Evolutionary conservation across 2,329 filamentous ascomycete species (phyloP).

Genomic region (Diaporthe batatas): DNA sequence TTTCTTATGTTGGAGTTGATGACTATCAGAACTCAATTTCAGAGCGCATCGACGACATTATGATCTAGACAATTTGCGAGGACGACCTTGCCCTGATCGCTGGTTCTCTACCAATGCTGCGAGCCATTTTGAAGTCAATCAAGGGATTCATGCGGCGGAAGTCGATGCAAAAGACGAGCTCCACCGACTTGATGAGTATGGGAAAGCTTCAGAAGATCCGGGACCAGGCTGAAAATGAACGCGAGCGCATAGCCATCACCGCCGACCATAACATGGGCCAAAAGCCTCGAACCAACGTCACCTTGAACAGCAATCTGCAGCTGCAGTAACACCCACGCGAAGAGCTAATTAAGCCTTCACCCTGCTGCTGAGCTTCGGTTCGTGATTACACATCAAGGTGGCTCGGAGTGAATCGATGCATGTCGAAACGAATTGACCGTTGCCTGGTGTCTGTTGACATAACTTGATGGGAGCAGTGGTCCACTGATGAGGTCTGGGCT

Average conservation of each 20-base stretch:
- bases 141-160: neutral
- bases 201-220: neutral
- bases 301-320: neutral
- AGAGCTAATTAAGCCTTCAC: neutral
- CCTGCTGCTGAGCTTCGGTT: accelerated
- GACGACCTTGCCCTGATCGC: slow-evolving; percentile 41
- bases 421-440: no score
- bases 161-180: neutral
- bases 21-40: neutral
- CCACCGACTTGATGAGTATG: neutral
- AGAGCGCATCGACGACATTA: slow-evolving; percentile 38
- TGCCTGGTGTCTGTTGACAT: neutral
- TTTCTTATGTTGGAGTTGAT: neutral
- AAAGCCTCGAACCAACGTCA: neutral
- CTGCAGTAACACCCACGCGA: neutral
- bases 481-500: neutral
- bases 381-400: neutral
- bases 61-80: slow-evolving; percentile 41
- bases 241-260: slow-evolving; percentile 1
- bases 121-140: slow-evolving; percentile 32
- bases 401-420: neutral
- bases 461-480: neutral
- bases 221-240: neutral
- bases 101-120: slow-evolving; percentile 42
- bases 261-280: neutral